Evolutionary conservation across 1,284 basidiomycete genomes (phyloP).

Genomic region (Tylopilus orsonianus): DNA sequence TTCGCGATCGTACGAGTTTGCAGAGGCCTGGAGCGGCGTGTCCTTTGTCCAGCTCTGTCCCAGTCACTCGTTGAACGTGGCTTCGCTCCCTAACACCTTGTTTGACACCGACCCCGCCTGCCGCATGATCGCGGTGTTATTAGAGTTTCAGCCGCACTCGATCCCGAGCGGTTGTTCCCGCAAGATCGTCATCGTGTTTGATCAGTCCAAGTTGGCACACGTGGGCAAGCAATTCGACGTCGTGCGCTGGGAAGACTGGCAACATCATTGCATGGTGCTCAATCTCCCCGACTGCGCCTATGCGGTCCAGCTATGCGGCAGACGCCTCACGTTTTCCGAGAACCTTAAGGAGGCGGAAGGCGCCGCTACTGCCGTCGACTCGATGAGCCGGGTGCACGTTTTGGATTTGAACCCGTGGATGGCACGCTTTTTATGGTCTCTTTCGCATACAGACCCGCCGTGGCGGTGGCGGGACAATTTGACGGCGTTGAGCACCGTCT

Average conservation of each 20-base stretch:
- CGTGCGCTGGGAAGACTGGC: slow-evolving; percentile 36
- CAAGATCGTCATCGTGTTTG: slow-evolving; percentile 33
- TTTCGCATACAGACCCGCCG: slow-evolving; percentile 27
- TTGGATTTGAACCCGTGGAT: slow-evolving; percentile 34
- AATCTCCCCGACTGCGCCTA: slow-evolving; percentile 35
- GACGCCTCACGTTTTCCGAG: slow-evolving; percentile 35
- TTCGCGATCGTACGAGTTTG: slow-evolving; percentile 32
- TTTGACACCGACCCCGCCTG: slow-evolving; percentile 31
- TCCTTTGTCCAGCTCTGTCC: slow-evolving; percentile 36
- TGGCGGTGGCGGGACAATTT: slow-evolving; percentile 33
- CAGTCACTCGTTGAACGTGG: slow-evolving; percentile 22
- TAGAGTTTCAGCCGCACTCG: slow-evolving; percentile 31
- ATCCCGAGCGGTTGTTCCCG: slow-evolving; percentile 33
- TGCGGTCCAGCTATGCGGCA: slow-evolving; percentile 32
- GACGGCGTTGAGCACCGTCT: slow-evolving; percentile 32
- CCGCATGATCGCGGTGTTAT: slow-evolving; percentile 26
- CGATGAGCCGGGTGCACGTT: slow-evolving; percentile 30
- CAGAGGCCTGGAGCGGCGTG: slow-evolving; percentile 30
- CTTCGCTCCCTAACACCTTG: slow-evolving; percentile 26
- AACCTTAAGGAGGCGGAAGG: slow-evolving; percentile 20
- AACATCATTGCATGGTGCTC: slow-evolving; percentile 33
- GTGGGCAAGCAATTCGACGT: slow-evolving; percentile 17
- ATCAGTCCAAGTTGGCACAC: slow-evolving; percentile 28
- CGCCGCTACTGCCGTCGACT: slow-evolving; percentile 9
- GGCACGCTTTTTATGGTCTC: slow-evolving; percentile 28